Evolutionary conservation across 2,329 filamentous ascomycete species (phyloP).

Genomic region (Biscogniauxia sp.): DNA sequence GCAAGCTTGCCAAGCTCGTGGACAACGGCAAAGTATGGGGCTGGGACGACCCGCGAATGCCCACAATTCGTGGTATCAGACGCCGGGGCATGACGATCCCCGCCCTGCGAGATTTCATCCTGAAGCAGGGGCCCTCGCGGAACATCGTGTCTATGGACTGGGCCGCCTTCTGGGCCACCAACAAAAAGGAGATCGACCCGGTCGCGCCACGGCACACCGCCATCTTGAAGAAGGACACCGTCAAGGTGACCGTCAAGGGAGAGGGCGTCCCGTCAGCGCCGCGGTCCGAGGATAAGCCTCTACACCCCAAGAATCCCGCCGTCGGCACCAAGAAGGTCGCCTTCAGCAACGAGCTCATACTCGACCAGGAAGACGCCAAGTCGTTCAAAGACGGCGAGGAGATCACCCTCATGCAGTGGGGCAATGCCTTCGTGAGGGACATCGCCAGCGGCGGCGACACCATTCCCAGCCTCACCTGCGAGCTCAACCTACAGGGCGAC

Average conservation of each 20-base stretch:
- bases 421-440: conserved; percentile 76
- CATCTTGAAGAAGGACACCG: conserved; percentile 67
- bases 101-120: conserved; percentile 77
- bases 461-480: conserved; percentile 71
- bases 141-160: conserved; percentile 85
- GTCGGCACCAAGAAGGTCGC: conserved; percentile 84
- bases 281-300: conserved; percentile 72
- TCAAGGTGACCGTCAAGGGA: conserved; percentile 68
- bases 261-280: conserved; percentile 62
- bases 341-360: conserved; percentile 70
- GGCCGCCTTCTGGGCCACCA: conserved; percentile 69
- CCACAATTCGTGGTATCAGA: conserved; percentile 76
- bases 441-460: conserved; percentile 54
- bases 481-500: conserved; percentile 89
- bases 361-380: conserved; percentile 85
- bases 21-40: conserved; percentile 74
- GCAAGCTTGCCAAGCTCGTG: conserved; percentile 81
- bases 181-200: conserved; percentile 82
- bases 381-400: conserved; percentile 82
- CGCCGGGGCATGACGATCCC: conserved; percentile 76
- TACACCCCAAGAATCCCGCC: conserved; percentile 84
- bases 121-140: conserved; percentile 79
- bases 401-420: conserved; percentile 96
- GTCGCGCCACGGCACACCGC: conserved; percentile 72
- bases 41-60: conserved; percentile 87